phyloP scores from a whole-genome alignment of 345 rosid genomes.

The Eucalyptus caleyi region DNA sequence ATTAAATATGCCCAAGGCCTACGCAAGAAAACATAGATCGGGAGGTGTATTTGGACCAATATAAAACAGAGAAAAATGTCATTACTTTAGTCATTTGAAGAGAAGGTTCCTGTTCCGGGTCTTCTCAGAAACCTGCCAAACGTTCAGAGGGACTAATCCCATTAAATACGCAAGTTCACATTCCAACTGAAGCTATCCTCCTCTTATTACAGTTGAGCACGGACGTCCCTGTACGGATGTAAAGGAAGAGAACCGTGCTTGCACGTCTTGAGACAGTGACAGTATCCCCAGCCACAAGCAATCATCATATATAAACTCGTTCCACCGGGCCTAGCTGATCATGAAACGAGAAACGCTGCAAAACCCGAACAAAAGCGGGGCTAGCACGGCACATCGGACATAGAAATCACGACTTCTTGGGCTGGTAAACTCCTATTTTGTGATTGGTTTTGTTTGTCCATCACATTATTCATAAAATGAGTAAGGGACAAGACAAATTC shows the following conservation, averaged over 20 bases:
- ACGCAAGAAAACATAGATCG: neutral
- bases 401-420: neutral
- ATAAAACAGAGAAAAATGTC: neutral
- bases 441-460: neutral
- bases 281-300: neutral
- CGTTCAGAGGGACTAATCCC: neutral
- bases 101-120: neutral
- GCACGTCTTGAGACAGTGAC: neutral
- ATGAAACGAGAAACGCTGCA: neutral
- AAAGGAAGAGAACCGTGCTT: neutral
- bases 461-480: neutral
- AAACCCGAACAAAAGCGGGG: neutral
- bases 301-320: neutral
- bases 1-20: neutral
- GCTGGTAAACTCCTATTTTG: neutral
- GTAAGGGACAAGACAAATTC: neutral
- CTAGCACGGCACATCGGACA: neutral
- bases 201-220: neutral
- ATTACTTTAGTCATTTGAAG: neutral
- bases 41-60: neutral
- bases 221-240: neutral
- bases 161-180: neutral
- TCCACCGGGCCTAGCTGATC: neutral
- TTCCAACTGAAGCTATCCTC: neutral
- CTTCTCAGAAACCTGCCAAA: neutral